Evolutionary conservation across 2,329 filamentous ascomycete genomes (phyloP), one percentile per base, ranked within the genome.

Genomic region (Beauveria sp.): DNA sequence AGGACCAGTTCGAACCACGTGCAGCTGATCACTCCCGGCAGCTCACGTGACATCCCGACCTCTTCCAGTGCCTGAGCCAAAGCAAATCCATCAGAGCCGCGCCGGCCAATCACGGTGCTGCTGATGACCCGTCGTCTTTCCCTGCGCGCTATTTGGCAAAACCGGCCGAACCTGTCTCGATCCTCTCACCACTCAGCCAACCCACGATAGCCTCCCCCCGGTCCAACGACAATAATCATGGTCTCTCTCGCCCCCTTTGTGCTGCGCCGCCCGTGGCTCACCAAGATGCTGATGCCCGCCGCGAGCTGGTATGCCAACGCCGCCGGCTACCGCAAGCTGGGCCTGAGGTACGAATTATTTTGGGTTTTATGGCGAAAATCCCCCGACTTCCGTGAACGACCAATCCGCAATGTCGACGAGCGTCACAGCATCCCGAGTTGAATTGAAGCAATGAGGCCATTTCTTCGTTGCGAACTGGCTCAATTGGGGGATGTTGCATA

Each of bases 271-370:
- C 93, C 93, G 69, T 96, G 90, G 90, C 86, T 98, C 73, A 80
- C 82, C 77, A 87, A 74, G 66, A 64, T 89, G 79, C 79, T 98
- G 77, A 85, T 81, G 81, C 95, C 95, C 68, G 74, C 96, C 67
- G 85, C 93, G 77, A 84, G 87, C 73, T 96, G 91, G 91, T 98
- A 98, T 81, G 79, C 80, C 79, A 88, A 93, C 75, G 89, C 91
- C 71, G 84, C 93, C 70, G 93, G 93, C 75, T 96, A 97, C 85
- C 89, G 92, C 79, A 86, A 93, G 85, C 83, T 97, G 73, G 93
- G 93, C 72, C 83, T 97, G 79, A 90, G 83, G 92, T 96, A 88
- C 76, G 73, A 69, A 67, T 67, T 9, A 1, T 28, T 24, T 18
- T n/a, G n/a, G 12, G 12, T n/a, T 46, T 58, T 5, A 18, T 31